Conservation (phyloP, 441 rosid species). For the Raphanus hybrid region DNA sequence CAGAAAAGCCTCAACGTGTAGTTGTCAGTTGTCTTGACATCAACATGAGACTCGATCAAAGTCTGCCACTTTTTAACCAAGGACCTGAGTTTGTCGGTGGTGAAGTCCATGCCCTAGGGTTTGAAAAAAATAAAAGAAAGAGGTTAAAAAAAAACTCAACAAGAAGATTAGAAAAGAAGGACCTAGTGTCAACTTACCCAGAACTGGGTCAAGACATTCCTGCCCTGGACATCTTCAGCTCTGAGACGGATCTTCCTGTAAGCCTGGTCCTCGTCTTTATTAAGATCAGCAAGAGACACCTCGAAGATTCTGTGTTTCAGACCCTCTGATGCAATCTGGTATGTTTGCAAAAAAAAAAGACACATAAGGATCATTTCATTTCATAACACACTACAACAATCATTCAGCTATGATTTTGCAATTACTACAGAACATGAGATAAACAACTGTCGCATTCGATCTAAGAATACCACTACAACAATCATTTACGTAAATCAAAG, state of each 20-base stretch:
- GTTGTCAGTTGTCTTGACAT: slow-evolving; percentile 77
- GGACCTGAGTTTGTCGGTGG: too few relatives aligned
- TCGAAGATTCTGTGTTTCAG: slow-evolving; percentile 79
- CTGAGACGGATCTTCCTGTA: slow-evolving; percentile 78
- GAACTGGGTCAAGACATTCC: slow-evolving; percentile 73
- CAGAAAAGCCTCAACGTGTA: slow-evolving; percentile 74
- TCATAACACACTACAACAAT: too few relatives aligned
- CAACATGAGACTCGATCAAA: slow-evolving; percentile 69
- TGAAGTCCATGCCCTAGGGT: too few relatives aligned
- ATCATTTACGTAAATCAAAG: too few relatives aligned
- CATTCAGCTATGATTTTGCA: too few relatives aligned
- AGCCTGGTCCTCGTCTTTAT: slow-evolving; percentile 67
- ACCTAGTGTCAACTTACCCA: slow-evolving; percentile 51
- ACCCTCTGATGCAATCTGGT: slow-evolving; percentile 83
- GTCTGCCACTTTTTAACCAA: too few relatives aligned
- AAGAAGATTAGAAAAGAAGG: neutral
- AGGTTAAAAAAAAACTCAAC: neutral
- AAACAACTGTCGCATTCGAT: too few relatives aligned
- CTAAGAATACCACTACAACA: too few relatives aligned
- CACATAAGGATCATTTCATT: too few relatives aligned
- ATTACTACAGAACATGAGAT: too few relatives aligned
- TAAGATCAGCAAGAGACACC: slow-evolving; percentile 75
- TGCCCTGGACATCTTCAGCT: slow-evolving; percentile 84
- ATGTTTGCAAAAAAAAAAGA: neutral
- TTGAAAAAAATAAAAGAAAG: neutral